Evolutionary conservation across 2,329 filamentous ascomycete species (phyloP), one percentile per base, ranked within the genome.

Genomic region (Beauveria caledonica): DNA sequence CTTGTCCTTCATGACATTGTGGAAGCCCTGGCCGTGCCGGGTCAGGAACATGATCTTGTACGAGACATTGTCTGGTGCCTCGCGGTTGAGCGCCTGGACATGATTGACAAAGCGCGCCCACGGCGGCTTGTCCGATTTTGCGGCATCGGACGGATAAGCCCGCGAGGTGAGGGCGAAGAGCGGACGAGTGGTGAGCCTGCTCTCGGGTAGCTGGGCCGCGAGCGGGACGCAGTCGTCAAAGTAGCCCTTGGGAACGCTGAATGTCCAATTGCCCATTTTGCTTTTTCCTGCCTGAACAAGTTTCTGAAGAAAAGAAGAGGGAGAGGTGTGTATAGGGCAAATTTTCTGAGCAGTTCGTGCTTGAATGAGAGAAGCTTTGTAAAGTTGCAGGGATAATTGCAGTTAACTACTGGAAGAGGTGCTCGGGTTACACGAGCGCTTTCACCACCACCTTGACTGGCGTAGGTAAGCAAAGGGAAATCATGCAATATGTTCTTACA

Each of bases 21-120:
- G 74, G 57, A 68, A 73, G 25, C 83, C 83, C 64, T 83, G 73
- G 15, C 84, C 83, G 66, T 86, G 84, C 15, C 84, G 77, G 23
- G 80, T 83, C 61, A 85, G 71, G 62, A 73, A 77, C 11, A 85
- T 62, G 13, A 86, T 73, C 60, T 82, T 80, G 71, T 84, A 86
- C 15, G 67, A 69, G n/a, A 78, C 76, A 57, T 73, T 76, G 3
- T 69, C 64, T 0, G 74, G 70, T 3, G 74, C 72, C 7, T 73
- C 66, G 10, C 70, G 59, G 67, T 83, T 82, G 48, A 84, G 69
- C 27, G 73, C 71, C 4, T 71, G 66, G 29, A 86, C 73, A 60
- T 81, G 79, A 27, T 74, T 65, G 2, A 72, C 66, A 40, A 86
- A 79, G 15, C 79, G 75, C 59, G 75, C 72, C 83, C 83, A 86